These are phyloP conservation scores for Sarocladium oryzae DNA, from an alignment of 2,329 filamentous ascomycete species.

Conservation along the genomic window DNA sequence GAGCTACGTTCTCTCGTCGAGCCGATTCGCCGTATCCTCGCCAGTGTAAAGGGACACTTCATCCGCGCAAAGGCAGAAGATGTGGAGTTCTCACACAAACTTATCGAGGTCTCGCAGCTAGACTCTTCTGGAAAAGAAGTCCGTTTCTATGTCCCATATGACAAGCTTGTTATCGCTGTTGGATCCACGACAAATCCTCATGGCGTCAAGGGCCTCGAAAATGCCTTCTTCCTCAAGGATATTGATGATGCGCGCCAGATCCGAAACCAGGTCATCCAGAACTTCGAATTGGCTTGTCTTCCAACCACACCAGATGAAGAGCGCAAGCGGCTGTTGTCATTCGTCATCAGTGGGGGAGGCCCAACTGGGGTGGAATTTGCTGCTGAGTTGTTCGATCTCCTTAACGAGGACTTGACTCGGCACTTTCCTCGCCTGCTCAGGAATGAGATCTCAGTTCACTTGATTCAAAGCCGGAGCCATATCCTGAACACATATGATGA, in stretches of 20 bases:
- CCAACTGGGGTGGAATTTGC: constrained; percentile 98
- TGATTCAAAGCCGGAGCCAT: constrained; percentile 90
- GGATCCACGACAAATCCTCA: constrained; percentile 92
- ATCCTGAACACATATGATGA: constrained; percentile 99
- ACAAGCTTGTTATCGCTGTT: constrained; percentile 89
- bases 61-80: constrained; percentile 81
- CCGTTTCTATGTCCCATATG: constrained; percentile 91
- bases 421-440: constrained; percentile 86
- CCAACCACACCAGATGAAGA: constrained; percentile 88
- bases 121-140: constrained; percentile 66
- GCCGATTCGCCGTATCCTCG: constrained; percentile 79
- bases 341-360: constrained; percentile 91
- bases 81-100: constrained; percentile 83
- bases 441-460: constrained; percentile 94
- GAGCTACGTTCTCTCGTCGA: constrained; percentile 89
- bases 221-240: constrained; percentile 93
- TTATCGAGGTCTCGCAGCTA: constrained; percentile 77
- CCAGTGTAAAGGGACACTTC: constrained; percentile 77
- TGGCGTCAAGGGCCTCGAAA: constrained; percentile 87
- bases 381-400: constrained; percentile 88
- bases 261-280: constrained; percentile 79
- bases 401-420: constrained; percentile 84
- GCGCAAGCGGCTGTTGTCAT: constrained; percentile 79
- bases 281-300: constrained; percentile 86
- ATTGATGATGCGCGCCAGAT: constrained; percentile 88